Base-by-base conservation (phyloP, 225 moss, liverwort and hornwort genomes). In the Marchantia polymorpha region DNA sequence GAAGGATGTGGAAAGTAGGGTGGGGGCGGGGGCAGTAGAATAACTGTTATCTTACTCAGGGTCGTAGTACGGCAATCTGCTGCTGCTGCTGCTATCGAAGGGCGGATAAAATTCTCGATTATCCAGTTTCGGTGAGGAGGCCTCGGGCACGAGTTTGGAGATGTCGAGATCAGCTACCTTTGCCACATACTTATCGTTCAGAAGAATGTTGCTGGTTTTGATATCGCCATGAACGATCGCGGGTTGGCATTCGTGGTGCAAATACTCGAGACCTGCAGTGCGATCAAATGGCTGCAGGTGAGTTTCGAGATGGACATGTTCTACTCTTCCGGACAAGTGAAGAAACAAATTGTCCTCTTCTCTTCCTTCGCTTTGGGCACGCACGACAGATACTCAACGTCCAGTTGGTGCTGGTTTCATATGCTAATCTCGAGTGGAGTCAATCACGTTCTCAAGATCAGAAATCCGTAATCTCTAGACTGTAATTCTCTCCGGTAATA, bases 151-250 rank as follows among this genome's bases (percentile, higher is more conserved):
- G n/a, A 89, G 81, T 73, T 84, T 89, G 26, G 92, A 89, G 31
- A 90, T 81, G 9, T 90, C 92, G 47, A 90, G 89, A 80, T 90
- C 90, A 13, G 90, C 90, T 22, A 92, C 83, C 77, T 92, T 92
- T 26, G 92, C 92, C 58, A 87, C 87, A 83, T 89, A 88, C 48
- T 80, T 72, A 13, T 80, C 82, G 0, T 82, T 85, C 51, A 90
- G 83, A 77, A 92, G 69, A 66, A 92, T 92, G 58, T 92, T 92
- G 84, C 88, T 90, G 54, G 87, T 90, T 85, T 90, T 92, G 73
- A 92, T 82, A 77, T 90, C 89, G 27, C 92, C 88, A 78, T 92
- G 92, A 58, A 92, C 89, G 23, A 92, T 89, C 14, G 76, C 83
- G 31, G 87, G 90, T 51, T 85, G 84, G 72, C 90, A 89, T 19